Evolutionary conservation across 2,329 filamentous ascomycete genomes (phyloP), one percentile per base, ranked within the genome.

Genomic region (Aschersonia sp.): DNA sequence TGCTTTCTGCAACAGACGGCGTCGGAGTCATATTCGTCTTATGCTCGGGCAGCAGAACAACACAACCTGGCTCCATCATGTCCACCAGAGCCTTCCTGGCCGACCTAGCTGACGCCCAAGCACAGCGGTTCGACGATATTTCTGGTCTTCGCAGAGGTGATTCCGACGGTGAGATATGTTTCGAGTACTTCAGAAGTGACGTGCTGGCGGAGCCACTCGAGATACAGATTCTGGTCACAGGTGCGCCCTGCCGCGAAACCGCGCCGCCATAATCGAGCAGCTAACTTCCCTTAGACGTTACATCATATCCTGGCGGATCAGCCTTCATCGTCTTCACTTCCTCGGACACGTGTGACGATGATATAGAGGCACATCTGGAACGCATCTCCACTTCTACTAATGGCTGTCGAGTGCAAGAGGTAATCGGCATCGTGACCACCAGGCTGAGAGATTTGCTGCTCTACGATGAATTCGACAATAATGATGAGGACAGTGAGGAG

Each of bases 161-260:
- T 5, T 81, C 84, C 33, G 83, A 90, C 60, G 85, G 84, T 46
- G 78, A 85, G 49, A 70, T 94, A 49, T 72, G 72, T 11, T 83
- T 90, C 59, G 68, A 63, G 5, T 85, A 68, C 51, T 52, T 47
- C 8, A 12, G 22, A 22, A 59, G 65, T 47, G 43, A 57, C 3
- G 42, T 45, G 6, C 48, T 66, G 3, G 40, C 50, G 1, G 22
- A 46, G 4, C 52, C 59, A 12, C 49, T 73, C 5, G 54, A 62
- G 29, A 59, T 75, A 6, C 66, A 60, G 14, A 58, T 66, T 5
- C 55, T 69, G 5, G 61, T 57, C 31, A 58, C 63, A 54, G 61
- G 66, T 64, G 50, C n/a, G 47, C n/a, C 30, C 33, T 11, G n/a
- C 40, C 10, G 14, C 11, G 7, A 42, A 10, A 5, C 22, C 22